Evolutionary conservation across 73 alveolate species (phyloP).

Genomic region (Tetrahymena thermophila): DNA sequence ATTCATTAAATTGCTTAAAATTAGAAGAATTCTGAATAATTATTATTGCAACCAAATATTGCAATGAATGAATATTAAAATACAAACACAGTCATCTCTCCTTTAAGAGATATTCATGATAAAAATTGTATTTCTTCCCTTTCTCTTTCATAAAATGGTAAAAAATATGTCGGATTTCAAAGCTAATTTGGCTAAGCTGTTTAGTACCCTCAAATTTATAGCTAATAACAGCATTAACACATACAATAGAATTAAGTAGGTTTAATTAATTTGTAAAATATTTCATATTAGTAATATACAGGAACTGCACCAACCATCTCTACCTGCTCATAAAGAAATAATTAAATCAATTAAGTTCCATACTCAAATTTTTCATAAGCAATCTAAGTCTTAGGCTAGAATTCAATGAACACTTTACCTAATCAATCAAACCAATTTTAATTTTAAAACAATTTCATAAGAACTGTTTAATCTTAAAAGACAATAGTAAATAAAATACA

Average conservation of each 20-base stretch:
- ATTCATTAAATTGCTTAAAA: not conserved
- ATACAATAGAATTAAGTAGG: not conserved
- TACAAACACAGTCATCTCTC: not conserved
- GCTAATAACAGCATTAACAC: not conserved
- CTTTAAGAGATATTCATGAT: not conserved
- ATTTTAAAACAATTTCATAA: not conserved
- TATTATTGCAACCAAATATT: not conserved
- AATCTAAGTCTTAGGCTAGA: not conserved
- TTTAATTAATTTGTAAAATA: not conserved
- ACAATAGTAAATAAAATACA: not conserved
- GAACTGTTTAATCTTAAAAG: not conserved
- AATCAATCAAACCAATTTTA: not conserved
- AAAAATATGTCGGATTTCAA: not conserved
- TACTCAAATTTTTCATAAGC: not conserved
- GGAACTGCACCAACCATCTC: not conserved
- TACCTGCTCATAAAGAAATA: not conserved
- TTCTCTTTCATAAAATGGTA: not conserved
- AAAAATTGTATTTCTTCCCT: not conserved
- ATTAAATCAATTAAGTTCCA: not conserved
- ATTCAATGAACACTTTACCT: not conserved
- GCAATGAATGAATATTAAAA: not conserved
- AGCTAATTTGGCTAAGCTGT: not conserved
- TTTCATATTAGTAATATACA: not conserved
- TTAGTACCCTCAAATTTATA: not conserved
- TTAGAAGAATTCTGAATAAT: not conserved